phyloP scores from a whole-genome alignment of 352 stramenopile genomes.

The Phytophthora multivora region DNA sequence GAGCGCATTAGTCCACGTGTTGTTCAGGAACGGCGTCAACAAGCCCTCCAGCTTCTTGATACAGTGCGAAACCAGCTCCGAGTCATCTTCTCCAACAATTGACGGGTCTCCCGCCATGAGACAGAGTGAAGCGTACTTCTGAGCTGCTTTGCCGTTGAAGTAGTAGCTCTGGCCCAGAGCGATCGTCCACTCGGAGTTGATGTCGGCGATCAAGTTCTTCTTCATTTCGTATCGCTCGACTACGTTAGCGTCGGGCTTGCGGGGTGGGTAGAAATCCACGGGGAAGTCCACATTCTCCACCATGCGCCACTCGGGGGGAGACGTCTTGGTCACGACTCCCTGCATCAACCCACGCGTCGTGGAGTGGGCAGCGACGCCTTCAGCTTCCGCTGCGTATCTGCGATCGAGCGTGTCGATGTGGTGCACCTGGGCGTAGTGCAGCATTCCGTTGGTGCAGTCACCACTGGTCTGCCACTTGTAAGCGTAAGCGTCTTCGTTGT shows the following conservation, averaged over 20 bases:
- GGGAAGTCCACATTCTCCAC: slow-evolving; percentile 47
- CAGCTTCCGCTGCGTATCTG: slow-evolving; percentile 38
- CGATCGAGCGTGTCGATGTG: slow-evolving; percentile 63
- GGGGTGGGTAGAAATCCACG: slow-evolving; percentile 54
- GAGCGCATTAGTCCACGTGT: slow-evolving; percentile 46
- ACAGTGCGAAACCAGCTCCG: slow-evolving; percentile 39
- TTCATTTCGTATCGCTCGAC: slow-evolving; percentile 45
- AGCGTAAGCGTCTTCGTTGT: slow-evolving; percentile 50
- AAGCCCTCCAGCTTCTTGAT: slow-evolving; percentile 42
- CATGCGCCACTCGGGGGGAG: slow-evolving; percentile 52
- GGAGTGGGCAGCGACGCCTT: slow-evolving; percentile 42
- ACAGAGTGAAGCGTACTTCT: slow-evolving; percentile 61
- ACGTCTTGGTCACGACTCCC: slow-evolving; percentile 50
- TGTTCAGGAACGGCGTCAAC: slow-evolving; percentile 47
- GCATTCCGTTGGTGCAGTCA: slow-evolving; percentile 52
- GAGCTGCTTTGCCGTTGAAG: slow-evolving; percentile 54
- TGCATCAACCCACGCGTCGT: slow-evolving; percentile 67
- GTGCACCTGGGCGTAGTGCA: slow-evolving; percentile 69
- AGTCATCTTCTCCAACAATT: slow-evolving; percentile 49
- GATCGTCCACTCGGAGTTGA: slow-evolving; percentile 46
- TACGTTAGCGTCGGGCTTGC: slow-evolving; percentile 29
- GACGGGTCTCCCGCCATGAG: slow-evolving; percentile 48
- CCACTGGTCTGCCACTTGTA: slow-evolving; percentile 68
- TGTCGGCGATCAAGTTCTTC: slow-evolving; percentile 41
- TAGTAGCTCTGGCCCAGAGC: slow-evolving; percentile 54